phyloP scores from a whole-genome alignment of 2,329 filamentous ascomycete species.

The Nemania diffusa region DNA sequence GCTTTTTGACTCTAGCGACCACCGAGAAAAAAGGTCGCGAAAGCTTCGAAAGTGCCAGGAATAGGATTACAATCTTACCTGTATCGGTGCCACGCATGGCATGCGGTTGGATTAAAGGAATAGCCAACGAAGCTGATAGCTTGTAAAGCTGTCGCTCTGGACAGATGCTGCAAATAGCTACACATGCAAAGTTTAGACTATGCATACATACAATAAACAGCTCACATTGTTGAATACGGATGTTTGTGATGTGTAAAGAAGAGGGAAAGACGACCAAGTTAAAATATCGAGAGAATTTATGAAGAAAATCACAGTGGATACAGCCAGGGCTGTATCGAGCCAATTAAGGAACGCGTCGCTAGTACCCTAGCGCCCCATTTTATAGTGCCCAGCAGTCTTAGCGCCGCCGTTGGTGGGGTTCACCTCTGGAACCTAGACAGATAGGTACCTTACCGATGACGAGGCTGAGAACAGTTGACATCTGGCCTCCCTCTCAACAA shows the following conservation, averaged over 20 bases:
- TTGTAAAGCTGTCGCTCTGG: neutral
- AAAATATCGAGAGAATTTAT: conserved; percentile 30
- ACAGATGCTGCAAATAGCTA: neutral
- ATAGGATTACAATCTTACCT: conserved; percentile 30
- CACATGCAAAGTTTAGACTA: neutral
- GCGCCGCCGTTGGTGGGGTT: conserved; percentile 20
- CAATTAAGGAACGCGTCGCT: conserved; percentile 25
- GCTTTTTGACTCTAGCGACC: conserved; percentile 88
- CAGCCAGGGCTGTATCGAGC: neutral
- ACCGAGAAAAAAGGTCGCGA: conserved; percentile 72
- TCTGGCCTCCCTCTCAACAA: conserved; percentile 26
- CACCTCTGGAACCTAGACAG: conserved; percentile 1
- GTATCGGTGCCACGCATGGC: conserved; percentile 3
- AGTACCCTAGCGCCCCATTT: neutral
- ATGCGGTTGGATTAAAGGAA: conserved; percentile 9
- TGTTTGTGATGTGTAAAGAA: conserved; percentile 9
- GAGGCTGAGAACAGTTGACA: conserved; percentile 26
- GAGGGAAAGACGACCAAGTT: neutral
- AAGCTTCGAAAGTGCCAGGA: conserved; percentile 92
- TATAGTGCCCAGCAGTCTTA: neutral
- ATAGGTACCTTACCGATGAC: conserved; percentile 8
- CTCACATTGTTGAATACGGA: neutral
- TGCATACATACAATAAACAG: neutral
- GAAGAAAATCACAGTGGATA: conserved; percentile 17
- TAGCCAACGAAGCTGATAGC: neutral